Base-by-base conservation (phyloP, 192 early-diverging fungal genomes). In the Coemansia sp. region DNA sequence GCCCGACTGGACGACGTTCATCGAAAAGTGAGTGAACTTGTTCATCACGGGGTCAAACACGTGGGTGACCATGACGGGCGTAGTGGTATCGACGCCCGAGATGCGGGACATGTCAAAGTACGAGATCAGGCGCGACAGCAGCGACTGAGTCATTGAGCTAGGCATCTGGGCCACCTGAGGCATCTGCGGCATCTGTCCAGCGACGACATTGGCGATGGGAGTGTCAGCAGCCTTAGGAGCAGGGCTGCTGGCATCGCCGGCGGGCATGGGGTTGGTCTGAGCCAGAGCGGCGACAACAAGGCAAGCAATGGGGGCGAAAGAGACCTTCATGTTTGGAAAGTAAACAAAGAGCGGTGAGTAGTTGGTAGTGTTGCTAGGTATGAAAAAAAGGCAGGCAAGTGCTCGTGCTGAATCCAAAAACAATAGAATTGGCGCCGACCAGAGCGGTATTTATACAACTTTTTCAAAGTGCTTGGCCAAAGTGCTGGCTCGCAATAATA, bases 1-100 rank as follows among this genome's bases (percentile, higher is more conserved):
- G 35, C 62, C 59, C 0, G 47, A 56, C 40, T 70, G 73, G 35
- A 70, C 60, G 1, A 70, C 53, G 43, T 47, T 39, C 32, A 56
- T 51, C 3, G 73, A 53, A 31, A 76, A 24, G 3, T 57, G 59
- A 11, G 64, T 66, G 51, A 70, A 66, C 73, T 66, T 76, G 67
- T 54, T 46, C 6, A 53, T 65, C 14, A 59, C 53, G 1, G 73
- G 73, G 27, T 76, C 64, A 54, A 37, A 68, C 40, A 62, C 59
- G 37, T 49, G 6, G 11, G 49, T 27, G 36, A 67, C 40, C 19
- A 63, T 59, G 0, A 51, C 65, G 1, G 71, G 71, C 31, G 27
- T 61, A 6, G 29, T 29, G 12, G 71, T 62, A 9, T 37, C 38
- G 15, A 37, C 53, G 45, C 12, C 20, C 3, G 60, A 58, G 3